Base-by-base conservation (phyloP, 2,329 filamentous ascomycete species). In the Aspergillus eucalypticola region DNA sequence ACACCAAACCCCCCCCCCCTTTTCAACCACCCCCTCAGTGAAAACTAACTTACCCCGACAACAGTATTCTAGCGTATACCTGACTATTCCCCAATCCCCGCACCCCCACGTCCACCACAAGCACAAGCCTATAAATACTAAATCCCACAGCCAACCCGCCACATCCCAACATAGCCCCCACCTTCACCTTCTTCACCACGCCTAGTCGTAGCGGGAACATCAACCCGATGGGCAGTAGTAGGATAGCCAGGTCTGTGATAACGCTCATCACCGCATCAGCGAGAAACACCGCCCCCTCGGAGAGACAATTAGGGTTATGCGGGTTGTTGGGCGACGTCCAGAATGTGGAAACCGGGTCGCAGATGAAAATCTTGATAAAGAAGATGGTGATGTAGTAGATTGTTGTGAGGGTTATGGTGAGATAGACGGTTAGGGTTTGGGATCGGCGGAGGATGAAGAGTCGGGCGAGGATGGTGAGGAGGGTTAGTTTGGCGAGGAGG, bases 281-380 rank as follows among this genome's bases (percentile, higher is more conserved):
- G 15, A 65, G 60, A 17, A 66, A 62, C 1, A 66, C 55, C 11
- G 59, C 61, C 2, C 56, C 35, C 27, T 58, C 55, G 15, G 50
- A 52, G 19, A 65, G 52, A 41, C 64, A 66, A 11, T 46, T 52
- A 21, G n/a, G 21, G 15, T 46, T 54, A 8, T 35, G 19, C 5
- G 41, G 21, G 29, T 39, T 29, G 39, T 54, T 17, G 8, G 50
- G 48, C n/a, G 21, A 5, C 7, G 25, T 50, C 64, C 64, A 66
- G 39, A 65, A 66, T 2, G 61, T 59, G 1, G 60, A 60, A 23
- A 63, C 59, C 2, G 64, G 64, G 6, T 23, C 46, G 59, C 64
- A 66, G 35, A 62, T 59, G 42, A 66, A 66, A 19, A 64, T 60
- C 17, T 66, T 66, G 38, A 66, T 58, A 41, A 66, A 66, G 15